Conservation (phyloP, 2,329 filamentous ascomycete species). For the Neofusicoccum laricinum region DNA sequence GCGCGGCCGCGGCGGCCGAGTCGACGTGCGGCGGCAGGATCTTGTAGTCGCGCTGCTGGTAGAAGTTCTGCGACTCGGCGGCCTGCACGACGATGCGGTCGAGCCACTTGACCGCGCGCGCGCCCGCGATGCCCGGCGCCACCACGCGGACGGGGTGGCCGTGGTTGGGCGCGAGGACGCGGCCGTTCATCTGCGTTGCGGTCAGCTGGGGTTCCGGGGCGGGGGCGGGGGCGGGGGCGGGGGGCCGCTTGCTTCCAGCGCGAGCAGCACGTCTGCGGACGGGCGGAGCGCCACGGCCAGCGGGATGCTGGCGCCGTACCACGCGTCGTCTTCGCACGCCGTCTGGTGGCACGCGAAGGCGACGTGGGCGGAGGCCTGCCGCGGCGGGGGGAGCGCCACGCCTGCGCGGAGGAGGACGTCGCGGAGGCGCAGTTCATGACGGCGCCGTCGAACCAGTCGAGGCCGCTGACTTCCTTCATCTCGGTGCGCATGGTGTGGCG, state of each 20-base stretch:
- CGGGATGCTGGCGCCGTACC: conserved; percentile 57
- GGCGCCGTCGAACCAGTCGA: conserved; percentile 60
- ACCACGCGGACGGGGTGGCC: conserved; percentile 53
- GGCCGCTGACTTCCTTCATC: conserved; percentile 57
- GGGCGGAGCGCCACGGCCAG: conserved; percentile 44
- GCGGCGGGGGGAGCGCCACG: conserved; percentile 32
- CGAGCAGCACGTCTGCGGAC: conserved; percentile 48
- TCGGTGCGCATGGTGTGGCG: conserved; percentile 60
- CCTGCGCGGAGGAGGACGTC: conserved; percentile 52
- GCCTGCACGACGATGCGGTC: conserved; percentile 52
- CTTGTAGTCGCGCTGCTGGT: conserved; percentile 60
- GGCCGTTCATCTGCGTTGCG: conserved; percentile 43
- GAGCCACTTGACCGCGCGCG: conserved; percentile 56
- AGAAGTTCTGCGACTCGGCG: conserved; percentile 53
- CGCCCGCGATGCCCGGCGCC: conserved; percentile 53
- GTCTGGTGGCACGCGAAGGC: conserved; percentile 55
- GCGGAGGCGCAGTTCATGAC: conserved; percentile 58
- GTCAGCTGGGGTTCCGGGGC: conserved; percentile 23
- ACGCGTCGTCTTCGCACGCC: conserved; percentile 53
- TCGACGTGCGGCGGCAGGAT: conserved; percentile 53
- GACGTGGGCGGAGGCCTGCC: conserved; percentile 45
- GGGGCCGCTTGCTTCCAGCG: conserved; percentile 42
- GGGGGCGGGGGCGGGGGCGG: not conserved
- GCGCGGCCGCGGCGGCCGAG: conserved; percentile 48
- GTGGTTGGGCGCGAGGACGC: conserved; percentile 46